Conservation (phyloP, 495 filamentous ascomycete genomes). For the Glarea lozoyensis region DNA sequence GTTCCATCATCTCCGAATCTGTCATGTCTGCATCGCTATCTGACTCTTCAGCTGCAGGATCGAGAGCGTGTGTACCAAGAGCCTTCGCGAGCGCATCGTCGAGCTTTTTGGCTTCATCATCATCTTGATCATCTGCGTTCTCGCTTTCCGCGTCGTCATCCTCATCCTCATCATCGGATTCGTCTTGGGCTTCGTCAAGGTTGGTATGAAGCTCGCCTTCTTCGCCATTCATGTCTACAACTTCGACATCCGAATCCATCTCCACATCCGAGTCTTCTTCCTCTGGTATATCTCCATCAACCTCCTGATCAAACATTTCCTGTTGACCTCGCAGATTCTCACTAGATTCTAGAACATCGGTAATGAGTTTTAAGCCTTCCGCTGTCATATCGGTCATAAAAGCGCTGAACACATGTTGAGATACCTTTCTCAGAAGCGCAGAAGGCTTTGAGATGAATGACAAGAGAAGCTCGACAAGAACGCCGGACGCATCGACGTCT, state of each 20-base stretch:
- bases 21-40: constrained; percentile 72
- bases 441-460: constrained; percentile 83
- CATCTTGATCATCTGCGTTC: constrained; percentile 36
- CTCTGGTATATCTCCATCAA: constrained; percentile 47
- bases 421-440: constrained; percentile 73
- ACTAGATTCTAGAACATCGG: constrained; percentile 62
- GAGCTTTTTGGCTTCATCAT: constrained; percentile 41
- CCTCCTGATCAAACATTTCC: constrained; percentile 72
- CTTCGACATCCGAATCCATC: constrained; percentile 37
- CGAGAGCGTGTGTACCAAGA: constrained; percentile 53
- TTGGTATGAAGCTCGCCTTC: constrained; percentile 13
- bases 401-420: constrained; percentile 75
- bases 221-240: constrained; percentile 29
- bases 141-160: constrained; percentile 31
- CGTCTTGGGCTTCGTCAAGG: constrained; percentile 14
- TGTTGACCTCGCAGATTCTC: constrained; percentile 78
- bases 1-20: constrained; percentile 88
- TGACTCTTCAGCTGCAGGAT: constrained; percentile 39
- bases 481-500: constrained; percentile 55
- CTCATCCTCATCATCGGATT: constrained; percentile 27
- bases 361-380: constrained; percentile 66
- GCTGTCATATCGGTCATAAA: constrained; percentile 63
- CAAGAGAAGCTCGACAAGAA: constrained; percentile 79
- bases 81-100: constrained; percentile 71
- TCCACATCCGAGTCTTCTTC: constrained; percentile 35